These are phyloP conservation scores for Aaosphaeria pasadenensis DNA, from an alignment of 2,329 filamentous ascomycete species.

Conservation along the genomic window DNA sequence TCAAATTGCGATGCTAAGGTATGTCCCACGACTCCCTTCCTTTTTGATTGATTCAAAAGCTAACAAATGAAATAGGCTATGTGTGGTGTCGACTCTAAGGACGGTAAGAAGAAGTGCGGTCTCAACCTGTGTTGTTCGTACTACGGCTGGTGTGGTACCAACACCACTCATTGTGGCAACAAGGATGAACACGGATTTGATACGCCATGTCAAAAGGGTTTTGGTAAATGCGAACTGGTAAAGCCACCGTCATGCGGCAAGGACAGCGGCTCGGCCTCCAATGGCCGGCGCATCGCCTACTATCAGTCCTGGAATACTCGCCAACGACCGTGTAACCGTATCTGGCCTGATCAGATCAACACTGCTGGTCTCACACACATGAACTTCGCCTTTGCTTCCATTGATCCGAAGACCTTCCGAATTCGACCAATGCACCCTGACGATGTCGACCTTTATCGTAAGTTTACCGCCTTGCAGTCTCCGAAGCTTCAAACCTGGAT, in stretches of 20 bases:
- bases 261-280: constrained; percentile 12
- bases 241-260: constrained; percentile 20
- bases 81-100: neutral
- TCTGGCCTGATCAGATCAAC: constrained; percentile 32
- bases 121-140: constrained; percentile 14
- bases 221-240: constrained; percentile 29
- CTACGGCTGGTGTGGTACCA: constrained; percentile 18
- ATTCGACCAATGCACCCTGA: constrained; percentile 15
- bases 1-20: constrained; percentile 1
- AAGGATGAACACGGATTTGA: constrained; percentile 9
- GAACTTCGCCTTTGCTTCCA: constrained; percentile 23
- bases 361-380: constrained; percentile 33
- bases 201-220: constrained; percentile 13
- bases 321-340: constrained; percentile 24
- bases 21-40: neutral
- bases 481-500: constrained; percentile 37
- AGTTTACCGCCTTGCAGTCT: constrained; percentile 33
- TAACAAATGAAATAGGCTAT: neutral
- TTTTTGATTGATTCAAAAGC: neutral
- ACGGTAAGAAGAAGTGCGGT: constrained; percentile 1
- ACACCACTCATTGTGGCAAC: constrained; percentile 16
- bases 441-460: constrained; percentile 16
- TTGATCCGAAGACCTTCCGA: constrained; percentile 20
- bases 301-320: constrained; percentile 30
- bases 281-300: constrained; percentile 35